Conservation (phyloP, 1,284 basidiomycete species). For the Cryptococcus sp. region DNA sequence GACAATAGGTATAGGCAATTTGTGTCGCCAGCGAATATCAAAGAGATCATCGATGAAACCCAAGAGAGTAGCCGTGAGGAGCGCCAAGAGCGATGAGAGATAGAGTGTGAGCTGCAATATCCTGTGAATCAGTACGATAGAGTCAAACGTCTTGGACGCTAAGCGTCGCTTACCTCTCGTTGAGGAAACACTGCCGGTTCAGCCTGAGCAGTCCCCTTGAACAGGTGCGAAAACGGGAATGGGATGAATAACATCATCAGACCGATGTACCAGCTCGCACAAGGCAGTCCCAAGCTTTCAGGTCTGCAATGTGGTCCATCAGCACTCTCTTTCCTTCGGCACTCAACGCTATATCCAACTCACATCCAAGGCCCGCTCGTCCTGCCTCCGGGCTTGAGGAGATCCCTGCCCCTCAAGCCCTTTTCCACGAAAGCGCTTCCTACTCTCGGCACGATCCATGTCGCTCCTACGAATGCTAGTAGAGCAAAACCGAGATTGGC, state of each 20-base stretch:
- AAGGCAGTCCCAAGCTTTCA: constrained; percentile 88
- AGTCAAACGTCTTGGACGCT: neutral
- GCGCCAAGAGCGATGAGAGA: constrained; percentile 84
- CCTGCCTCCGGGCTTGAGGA: constrained; percentile 68
- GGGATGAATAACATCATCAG: constrained; percentile 84
- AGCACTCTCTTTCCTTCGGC: neutral
- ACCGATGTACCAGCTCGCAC: constrained; percentile 84
- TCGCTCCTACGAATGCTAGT: constrained; percentile 70
- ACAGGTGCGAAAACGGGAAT: constrained; percentile 77
- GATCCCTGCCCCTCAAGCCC: constrained; percentile 74
- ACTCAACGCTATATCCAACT: constrained; percentile 44
- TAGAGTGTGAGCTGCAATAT: constrained; percentile 75
- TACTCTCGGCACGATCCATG: constrained; percentile 72
- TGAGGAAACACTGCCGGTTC: constrained; percentile 69
- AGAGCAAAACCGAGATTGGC: constrained; percentile 77
- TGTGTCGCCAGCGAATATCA: constrained; percentile 98
- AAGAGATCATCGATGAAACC: constrained; percentile 98
- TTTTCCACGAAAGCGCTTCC: constrained; percentile 72
- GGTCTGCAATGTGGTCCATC: constrained; percentile 61
- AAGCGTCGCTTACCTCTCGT: constrained; percentile 64
- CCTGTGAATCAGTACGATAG: constrained; percentile 16
- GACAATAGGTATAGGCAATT: constrained; percentile 94
- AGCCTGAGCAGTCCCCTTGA: constrained; percentile 44
- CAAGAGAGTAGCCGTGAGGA: constrained; percentile 87
- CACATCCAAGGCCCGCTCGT: constrained; percentile 60